Evolutionary conservation across 2,329 filamentous ascomycete species (phyloP).

Genomic region (Fusarium temperatum): DNA sequence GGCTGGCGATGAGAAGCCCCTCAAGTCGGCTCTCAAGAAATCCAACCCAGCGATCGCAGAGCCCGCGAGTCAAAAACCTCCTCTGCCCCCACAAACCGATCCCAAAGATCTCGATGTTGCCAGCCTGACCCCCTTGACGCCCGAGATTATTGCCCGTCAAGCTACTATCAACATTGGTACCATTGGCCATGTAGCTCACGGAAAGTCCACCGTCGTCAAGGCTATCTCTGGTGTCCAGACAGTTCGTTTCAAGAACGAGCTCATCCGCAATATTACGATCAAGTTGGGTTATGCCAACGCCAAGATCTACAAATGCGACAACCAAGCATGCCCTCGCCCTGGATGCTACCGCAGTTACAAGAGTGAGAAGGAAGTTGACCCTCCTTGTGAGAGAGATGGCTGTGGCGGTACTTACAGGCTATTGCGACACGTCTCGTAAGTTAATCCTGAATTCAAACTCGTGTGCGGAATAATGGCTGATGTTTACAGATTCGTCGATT

Average conservation of each 20-base stretch:
- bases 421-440: conserved; percentile 91
- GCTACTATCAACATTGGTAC: conserved; percentile 99
- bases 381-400: conserved; percentile 92
- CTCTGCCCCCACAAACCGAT: conserved; percentile 87
- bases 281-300: conserved; percentile 99
- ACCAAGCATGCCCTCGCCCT: conserved; percentile 86
- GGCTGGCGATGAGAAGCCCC: conserved; percentile 70
- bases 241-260: conserved; percentile 99
- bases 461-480: conserved; percentile 26
- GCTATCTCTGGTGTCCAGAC: conserved; percentile 99
- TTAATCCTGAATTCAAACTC: conserved; percentile 38
- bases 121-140: conserved; percentile 83
- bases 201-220: conserved; percentile 98
- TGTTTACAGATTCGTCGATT: conserved; percentile 84
- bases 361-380: conserved; percentile 98
- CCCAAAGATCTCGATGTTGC: conserved; percentile 87
- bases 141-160: conserved; percentile 97
- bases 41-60: conserved; percentile 62
- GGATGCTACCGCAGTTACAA: conserved; percentile 97
- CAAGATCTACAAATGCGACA: conserved; percentile 99
- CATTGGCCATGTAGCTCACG: conserved; percentile 98
- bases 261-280: conserved; percentile 99
- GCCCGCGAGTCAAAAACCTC: conserved; percentile 62
- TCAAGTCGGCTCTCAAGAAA: conserved; percentile 91
- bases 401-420: conserved; percentile 89